These are phyloP conservation scores for Sporothrix inflata DNA, from an alignment of 2,329 filamentous ascomycete species.

Conservation along the genomic window DNA sequence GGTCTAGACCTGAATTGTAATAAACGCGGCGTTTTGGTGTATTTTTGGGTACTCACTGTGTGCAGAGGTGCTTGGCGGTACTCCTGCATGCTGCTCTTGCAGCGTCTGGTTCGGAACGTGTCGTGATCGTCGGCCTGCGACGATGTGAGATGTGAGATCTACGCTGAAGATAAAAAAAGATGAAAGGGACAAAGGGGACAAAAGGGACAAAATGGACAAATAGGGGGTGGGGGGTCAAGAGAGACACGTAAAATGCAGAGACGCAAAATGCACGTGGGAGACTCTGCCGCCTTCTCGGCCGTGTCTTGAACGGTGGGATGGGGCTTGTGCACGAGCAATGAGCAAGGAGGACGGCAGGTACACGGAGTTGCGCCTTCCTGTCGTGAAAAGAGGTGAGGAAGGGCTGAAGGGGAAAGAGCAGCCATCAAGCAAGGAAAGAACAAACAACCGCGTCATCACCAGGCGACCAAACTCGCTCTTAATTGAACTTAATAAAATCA, in stretches of 20 bases:
- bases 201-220: background rate
- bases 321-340: too few species aligned
- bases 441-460: background rate
- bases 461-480: background rate
- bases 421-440: background rate
- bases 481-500: background rate
- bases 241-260: background rate
- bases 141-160: slow-evolving; percentile 17
- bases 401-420: background rate
- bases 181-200: background rate
- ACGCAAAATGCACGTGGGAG: background rate
- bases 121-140: slow-evolving; percentile 23
- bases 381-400: background rate
- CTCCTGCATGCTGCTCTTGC: background rate
- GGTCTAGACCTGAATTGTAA: background rate
- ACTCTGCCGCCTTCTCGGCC: background rate
- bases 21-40: background rate
- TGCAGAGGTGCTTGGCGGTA: background rate
- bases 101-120: slow-evolving; percentile 7
- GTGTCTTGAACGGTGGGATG: background rate
- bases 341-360: background rate
- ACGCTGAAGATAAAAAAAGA: background rate
- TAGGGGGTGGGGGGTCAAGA: background rate
- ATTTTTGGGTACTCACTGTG: background rate
- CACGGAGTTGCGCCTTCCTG: background rate